Percentiles rank a stretch among this genome's conserved stretches.
Conservation (phyloP, 1,284 basidiomycete genomes). For the Xerocomus nothofagi region DNA sequence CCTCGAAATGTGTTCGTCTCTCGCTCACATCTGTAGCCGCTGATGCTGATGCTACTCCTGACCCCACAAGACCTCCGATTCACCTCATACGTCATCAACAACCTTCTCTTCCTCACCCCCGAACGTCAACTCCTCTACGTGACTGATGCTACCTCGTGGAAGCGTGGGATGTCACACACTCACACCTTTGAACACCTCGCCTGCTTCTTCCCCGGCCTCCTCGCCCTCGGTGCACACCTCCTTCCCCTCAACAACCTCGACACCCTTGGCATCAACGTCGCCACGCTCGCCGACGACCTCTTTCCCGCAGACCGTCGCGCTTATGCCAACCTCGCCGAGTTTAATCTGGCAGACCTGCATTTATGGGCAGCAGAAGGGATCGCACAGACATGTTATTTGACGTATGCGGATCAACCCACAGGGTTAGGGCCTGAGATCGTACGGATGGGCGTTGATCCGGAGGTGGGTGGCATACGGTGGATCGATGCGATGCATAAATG, state of each 20-base stretch:
- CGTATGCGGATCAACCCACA: constrained; percentile 60
- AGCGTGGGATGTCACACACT: constrained; percentile 35
- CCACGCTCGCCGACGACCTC: constrained; percentile 38
- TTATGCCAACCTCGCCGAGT: constrained; percentile 37
- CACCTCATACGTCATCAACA: constrained; percentile 59
- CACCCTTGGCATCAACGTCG: constrained; percentile 42
- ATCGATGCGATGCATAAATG: constrained; percentile 52
- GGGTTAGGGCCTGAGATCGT: constrained; percentile 65
- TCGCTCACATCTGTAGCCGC: background rate
- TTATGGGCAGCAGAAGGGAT: constrained; percentile 67
- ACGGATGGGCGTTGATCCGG: constrained; percentile 35
- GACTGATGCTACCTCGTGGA: constrained; percentile 46
- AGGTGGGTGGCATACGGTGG: constrained; percentile 42
- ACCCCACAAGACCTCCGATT: constrained; percentile 55
- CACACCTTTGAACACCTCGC: constrained; percentile 73
- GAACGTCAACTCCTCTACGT: constrained; percentile 68
- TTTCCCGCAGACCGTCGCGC: constrained; percentile 36
- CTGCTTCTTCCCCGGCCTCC: constrained; percentile 74
- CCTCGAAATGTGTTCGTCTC: constrained; percentile 61
- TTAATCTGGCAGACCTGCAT: constrained; percentile 53
- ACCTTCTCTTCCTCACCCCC: constrained; percentile 66
- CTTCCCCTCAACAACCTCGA: constrained; percentile 54
- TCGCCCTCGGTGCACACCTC: constrained; percentile 68
- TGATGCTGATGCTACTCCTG: background rate
- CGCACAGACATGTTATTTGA: constrained; percentile 65